These are phyloP conservation scores for Collybia sordida DNA, from an alignment of 768 basidiomycete genomes.

Conservation along the genomic window DNA sequence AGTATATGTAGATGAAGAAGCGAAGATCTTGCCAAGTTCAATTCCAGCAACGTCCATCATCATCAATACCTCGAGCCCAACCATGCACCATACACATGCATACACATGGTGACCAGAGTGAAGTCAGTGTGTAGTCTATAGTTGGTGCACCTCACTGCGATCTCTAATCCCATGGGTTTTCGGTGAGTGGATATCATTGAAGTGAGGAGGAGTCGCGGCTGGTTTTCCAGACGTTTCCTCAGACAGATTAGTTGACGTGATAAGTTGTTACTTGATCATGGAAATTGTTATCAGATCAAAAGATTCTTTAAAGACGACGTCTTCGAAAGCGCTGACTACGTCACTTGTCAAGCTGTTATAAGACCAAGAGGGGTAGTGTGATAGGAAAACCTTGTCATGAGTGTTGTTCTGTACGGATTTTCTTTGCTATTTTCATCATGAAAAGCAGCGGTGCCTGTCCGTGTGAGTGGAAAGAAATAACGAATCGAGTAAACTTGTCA, in stretches of 20 bases:
- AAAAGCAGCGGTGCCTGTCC: too few species aligned
- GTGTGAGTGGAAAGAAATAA: too few species aligned
- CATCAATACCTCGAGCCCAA: slow-evolving; percentile 4
- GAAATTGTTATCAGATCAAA: background rate
- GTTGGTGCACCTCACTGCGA: too few species aligned
- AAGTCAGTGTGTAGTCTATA: background rate
- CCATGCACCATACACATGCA: slow-evolving; percentile 4
- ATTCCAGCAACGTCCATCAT: slow-evolving; percentile 5
- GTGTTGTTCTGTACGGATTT: too few species aligned
- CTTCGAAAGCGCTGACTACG: slow-evolving; percentile 9
- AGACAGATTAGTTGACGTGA: background rate
- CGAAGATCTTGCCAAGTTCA: slow-evolving; percentile 10
- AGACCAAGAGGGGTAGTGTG: background rate
- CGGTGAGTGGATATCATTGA: too few species aligned
- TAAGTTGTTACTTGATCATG: background rate
- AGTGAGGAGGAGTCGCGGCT: too few species aligned
- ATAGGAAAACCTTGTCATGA: too few species aligned
- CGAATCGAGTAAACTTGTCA: too few species aligned
- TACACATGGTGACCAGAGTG: too few species aligned
- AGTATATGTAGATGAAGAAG: slow-evolving; percentile 3
- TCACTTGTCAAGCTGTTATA: slow-evolving; percentile 11
- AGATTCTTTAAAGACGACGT: background rate
- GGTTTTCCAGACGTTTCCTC: too few species aligned
- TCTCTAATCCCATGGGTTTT: too few species aligned
- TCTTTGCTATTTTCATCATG: too few species aligned